Percentiles rank a stretch among this genome's conserved stretches.
These are phyloP conservation scores for Yamadazyma oceani DNA, from an alignment of 1,139 yeast species.

Conservation along the genomic window DNA sequence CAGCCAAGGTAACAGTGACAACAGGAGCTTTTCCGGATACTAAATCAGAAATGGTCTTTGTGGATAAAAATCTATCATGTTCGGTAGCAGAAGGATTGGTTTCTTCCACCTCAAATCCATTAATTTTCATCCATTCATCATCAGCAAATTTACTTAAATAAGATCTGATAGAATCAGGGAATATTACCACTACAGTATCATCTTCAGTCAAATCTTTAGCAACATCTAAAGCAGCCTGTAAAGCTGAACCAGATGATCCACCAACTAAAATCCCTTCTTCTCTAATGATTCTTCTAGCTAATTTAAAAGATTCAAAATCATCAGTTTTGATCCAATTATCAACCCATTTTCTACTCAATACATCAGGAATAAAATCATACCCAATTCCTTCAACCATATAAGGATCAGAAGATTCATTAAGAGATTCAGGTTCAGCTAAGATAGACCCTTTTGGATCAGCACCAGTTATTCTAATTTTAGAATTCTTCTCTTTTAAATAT, in stretches of 20 bases:
- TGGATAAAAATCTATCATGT: conserved; percentile 50
- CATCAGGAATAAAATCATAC: conserved; percentile 86
- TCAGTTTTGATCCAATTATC: conserved; percentile 88
- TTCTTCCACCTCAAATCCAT: conserved; percentile 62
- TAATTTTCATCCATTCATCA: conserved; percentile 87
- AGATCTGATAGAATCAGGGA: conserved; percentile 88
- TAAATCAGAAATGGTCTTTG: conserved; percentile 63
- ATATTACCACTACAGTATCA: conserved; percentile 75
- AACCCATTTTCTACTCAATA: conserved; percentile 62
- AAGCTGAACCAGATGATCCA: conserved; percentile 84
- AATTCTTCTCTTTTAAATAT: conserved; percentile 72
- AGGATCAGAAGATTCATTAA: conserved; percentile 58
- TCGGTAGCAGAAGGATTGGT: conserved; percentile 41
- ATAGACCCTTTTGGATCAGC: conserved; percentile 91
- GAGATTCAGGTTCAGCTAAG: conserved; percentile 75
- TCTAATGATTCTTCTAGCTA: conserved; percentile 78
- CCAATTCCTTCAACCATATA: conserved; percentile 93
- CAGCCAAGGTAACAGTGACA: conserved; percentile 66
- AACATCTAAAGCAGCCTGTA: conserved; percentile 76
- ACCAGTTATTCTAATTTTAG: conserved; percentile 62
- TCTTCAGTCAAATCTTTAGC: conserved; percentile 70
- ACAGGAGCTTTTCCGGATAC: conserved; percentile 71
- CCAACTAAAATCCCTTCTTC: conserved; percentile 90
- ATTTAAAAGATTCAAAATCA: conserved; percentile 75
- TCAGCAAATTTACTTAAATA: conserved; percentile 87